phyloP scores from a whole-genome alignment of 768 basidiomycete species.

The Mrakia gelida region DNA sequence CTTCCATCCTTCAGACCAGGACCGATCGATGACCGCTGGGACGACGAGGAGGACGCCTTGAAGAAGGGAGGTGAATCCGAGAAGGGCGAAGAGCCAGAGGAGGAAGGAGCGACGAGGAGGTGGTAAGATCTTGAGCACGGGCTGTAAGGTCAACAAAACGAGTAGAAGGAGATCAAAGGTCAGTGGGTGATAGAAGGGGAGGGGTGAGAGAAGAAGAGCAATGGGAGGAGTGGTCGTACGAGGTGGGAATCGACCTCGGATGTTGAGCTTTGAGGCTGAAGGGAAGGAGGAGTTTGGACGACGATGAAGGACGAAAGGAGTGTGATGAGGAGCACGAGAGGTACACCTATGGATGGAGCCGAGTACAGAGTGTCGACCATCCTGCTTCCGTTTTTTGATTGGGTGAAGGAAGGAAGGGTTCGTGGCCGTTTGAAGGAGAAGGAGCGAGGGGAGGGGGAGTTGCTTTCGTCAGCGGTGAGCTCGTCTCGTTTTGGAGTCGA shows the following conservation, averaged over 20 bases:
- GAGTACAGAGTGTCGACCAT: constrained; percentile 2
- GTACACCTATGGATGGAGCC: neutral
- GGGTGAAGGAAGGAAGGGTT: neutral
- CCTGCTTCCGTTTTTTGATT: neutral
- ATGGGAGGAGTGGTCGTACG: neutral
- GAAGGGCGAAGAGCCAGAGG: constrained; percentile 63
- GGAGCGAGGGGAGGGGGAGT: neutral
- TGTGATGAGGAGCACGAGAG: neutral
- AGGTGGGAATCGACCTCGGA: neutral
- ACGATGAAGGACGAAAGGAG: constrained; percentile 4
- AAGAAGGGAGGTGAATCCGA: constrained; percentile 66
- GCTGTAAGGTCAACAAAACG: neutral
- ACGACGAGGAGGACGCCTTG: constrained; percentile 72
- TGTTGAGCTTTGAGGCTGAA: neutral
- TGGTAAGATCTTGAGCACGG: neutral
- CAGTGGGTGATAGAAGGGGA: neutral
- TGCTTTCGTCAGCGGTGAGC: no score
- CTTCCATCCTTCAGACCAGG: constrained; percentile 50
- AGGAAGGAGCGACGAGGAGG: constrained; percentile 70
- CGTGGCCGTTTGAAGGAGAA: neutral
- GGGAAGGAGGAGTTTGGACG: no score
- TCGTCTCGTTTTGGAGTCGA: no score
- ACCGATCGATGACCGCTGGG: constrained; percentile 59
- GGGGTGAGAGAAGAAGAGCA: no score
- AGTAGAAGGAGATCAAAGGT: neutral